A percentile compares a stretch with the other conserved stretches of the same genome.
Evolutionary conservation across 139 green algal genomes (phyloP).

Genomic region (Dunaliella sp.): DNA sequence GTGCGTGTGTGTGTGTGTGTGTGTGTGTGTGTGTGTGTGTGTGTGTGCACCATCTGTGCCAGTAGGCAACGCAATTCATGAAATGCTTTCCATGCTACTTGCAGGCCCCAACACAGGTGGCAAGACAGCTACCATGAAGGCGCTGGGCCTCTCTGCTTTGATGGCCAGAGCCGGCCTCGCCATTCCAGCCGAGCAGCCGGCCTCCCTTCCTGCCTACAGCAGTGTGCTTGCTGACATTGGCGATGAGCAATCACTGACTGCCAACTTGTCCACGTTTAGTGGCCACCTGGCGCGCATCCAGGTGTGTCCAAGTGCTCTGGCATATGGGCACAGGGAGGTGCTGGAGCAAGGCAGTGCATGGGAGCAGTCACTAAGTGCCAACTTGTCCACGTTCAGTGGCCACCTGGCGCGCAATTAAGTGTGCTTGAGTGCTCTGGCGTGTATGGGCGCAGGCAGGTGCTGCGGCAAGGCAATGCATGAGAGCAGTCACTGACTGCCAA

Average conservation of each 20-base stretch:
- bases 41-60: too few relatives aligned
- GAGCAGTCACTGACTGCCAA: constrained; percentile 78
- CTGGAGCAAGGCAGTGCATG: too few relatives aligned
- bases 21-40: too few relatives aligned
- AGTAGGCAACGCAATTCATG: too few relatives aligned
- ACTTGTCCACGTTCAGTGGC: constrained; percentile 92
- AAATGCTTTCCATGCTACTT: background rate
- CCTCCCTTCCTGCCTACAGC: constrained; percentile 67
- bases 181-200: constrained; percentile 66
- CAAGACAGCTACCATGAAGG: constrained; percentile 92
- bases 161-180: constrained; percentile 82
- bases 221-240: constrained; percentile 91
- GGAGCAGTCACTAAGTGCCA: constrained; percentile 78
- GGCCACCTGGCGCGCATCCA: constrained; percentile 72
- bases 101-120: constrained; percentile 91
- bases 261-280: constrained; percentile 93
- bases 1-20: too few relatives aligned
- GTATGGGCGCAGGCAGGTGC: too few relatives aligned
- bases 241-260: constrained; percentile 76
- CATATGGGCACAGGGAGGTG: too few relatives aligned
- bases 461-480: too few relatives aligned
- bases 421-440: too few relatives aligned
- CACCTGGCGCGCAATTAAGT: constrained; percentile 67
- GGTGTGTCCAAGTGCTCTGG: too few relatives aligned
- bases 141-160: constrained; percentile 74